Base-by-base conservation (phyloP, 1,284 basidiomycete genomes). In the Boletus semigastroideus region DNA sequence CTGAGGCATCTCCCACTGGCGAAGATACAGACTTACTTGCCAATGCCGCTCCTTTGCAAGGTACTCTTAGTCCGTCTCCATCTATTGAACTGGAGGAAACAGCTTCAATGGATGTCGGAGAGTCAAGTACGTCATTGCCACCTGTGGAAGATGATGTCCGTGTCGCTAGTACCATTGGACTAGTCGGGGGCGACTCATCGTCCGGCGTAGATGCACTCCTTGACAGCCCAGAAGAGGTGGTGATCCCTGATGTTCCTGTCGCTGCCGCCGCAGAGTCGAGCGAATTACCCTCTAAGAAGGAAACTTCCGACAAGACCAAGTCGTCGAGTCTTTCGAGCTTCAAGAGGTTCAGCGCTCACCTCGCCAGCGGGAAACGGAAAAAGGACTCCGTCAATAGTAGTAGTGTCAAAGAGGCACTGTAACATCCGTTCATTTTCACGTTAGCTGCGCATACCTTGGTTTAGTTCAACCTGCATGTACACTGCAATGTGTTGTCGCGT, bases 241-340 rank as follows among this genome's bases (percentile, higher is more conserved):
- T 54, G 51, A 42, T 60, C 48, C 16, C 64, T 28, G 69, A 72
- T 19, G 50, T 63, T 48, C 58, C 62, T 34, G 62, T 66, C 7
- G 49, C 67, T 19, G 48, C 37, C 25, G 57, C 59, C 25, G 38
- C 58, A 28, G 49, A 55, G 22, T 52, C 60, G 7, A 43, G 27
- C 1, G 55, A 50, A n/a, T 51, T 59, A 22, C 44, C 48, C 33
- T 31, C 51, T 14, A 57, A 63, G 54, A 59, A 60, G 43, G 57
- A 49, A 49, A 72, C 69, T 33, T 78, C 80, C 50, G 78, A 83
- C 65, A 84, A 81, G 68, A 74, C 71, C 57, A 82, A 77, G 48
- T 59, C 61, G 67, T 60, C 67, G 33, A 81, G 79, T 62, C 69
- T 78, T 45, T 72, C 83, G 36, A 72, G 78, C 39, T 67, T 84